Evolutionary conservation across 495 filamentous ascomycete genomes (phyloP).

Genomic region (Extremus antarcticus): DNA sequence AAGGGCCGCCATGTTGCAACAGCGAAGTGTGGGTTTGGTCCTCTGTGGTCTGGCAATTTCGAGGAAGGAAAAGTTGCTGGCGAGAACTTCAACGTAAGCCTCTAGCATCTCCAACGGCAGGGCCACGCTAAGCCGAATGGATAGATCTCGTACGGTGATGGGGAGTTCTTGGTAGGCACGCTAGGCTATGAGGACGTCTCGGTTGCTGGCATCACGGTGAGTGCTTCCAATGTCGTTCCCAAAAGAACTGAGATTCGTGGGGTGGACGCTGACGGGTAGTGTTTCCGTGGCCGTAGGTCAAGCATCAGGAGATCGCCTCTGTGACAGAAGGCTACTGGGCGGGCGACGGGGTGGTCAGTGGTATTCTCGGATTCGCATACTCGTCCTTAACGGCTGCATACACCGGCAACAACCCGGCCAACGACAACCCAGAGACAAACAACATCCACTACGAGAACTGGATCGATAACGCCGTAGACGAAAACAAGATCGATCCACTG

Average conservation of each 20-base stretch:
- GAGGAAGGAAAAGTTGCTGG: slow-evolving; percentile 35
- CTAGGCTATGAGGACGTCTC: slow-evolving; percentile 45
- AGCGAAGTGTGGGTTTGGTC: slow-evolving; percentile 38
- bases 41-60: slow-evolving; percentile 31
- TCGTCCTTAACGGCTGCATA: slow-evolving; percentile 8
- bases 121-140: too few relatives aligned
- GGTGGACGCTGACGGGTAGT: too few relatives aligned
- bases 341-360: slow-evolving; percentile 14
- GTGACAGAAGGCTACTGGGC: slow-evolving; percentile 41
- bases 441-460: slow-evolving; percentile 32
- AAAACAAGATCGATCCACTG: slow-evolving; percentile 41
- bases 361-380: slow-evolving; percentile 16
- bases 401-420: neutral
- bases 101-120: too few relatives aligned
- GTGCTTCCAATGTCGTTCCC: too few relatives aligned
- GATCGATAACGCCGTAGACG: slow-evolving; percentile 43
- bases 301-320: slow-evolving; percentile 44
- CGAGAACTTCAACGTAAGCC: slow-evolving; percentile 44
- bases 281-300: too few relatives aligned
- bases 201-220: slow-evolving; percentile 47
- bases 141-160: slow-evolving; percentile 54
- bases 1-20: slow-evolving; percentile 23
- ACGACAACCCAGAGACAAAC: neutral
- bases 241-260: too few relatives aligned
- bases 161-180: slow-evolving; percentile 43